A percentile compares a stretch with the other conserved stretches of the same genome.
Conservation (phyloP, 2,329 filamentous ascomycete genomes). For the Aspergillus hiratsukae region DNA sequence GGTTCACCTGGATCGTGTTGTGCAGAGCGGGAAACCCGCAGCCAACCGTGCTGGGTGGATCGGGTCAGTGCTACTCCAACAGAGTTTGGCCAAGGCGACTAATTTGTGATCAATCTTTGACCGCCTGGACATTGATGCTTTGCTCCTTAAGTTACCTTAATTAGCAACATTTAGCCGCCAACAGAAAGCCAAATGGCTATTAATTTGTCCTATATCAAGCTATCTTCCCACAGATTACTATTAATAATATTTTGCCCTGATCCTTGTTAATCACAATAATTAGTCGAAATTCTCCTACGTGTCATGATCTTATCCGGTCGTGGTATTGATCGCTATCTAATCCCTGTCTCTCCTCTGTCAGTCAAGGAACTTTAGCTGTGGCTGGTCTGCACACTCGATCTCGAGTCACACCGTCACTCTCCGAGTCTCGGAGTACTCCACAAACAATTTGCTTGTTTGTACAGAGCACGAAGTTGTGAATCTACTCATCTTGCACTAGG, state of each 20-base stretch:
- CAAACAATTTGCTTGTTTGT: background rate
- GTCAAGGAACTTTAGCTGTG: slow-evolving; percentile 1
- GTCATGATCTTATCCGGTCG: slow-evolving; percentile 4
- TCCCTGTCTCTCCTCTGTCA: no score
- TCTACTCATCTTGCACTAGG: background rate
- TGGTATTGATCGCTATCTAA: background rate
- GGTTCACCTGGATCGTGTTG: slow-evolving; percentile 5
- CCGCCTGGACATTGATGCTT: no score
- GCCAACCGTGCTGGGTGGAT: slow-evolving; percentile 17
- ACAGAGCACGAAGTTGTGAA: background rate
- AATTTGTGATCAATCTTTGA: slow-evolving; percentile 8
- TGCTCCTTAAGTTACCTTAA: slow-evolving; percentile 4
- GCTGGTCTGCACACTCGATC: slow-evolving; percentile 12
- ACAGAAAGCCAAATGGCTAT: background rate
- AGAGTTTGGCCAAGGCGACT: slow-evolving; percentile 6
- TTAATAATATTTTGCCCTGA: slow-evolving; percentile 3
- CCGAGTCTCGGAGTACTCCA: background rate
- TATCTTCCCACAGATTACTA: background rate
- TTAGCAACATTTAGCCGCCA: slow-evolving; percentile 15
- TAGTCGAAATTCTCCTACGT: slow-evolving; percentile 2
- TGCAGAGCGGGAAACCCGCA: slow-evolving; percentile 20
- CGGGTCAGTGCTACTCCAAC: slow-evolving; percentile 3
- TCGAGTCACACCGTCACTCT: slow-evolving; percentile 14
- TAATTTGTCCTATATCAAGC: slow-evolving; percentile 3
- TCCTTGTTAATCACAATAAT: slow-evolving; percentile 4